Evolutionary conservation across 208 protist species (phyloP), one percentile per base, ranked within the genome.

Genomic region (Acanthamoeba healyi): DNA sequence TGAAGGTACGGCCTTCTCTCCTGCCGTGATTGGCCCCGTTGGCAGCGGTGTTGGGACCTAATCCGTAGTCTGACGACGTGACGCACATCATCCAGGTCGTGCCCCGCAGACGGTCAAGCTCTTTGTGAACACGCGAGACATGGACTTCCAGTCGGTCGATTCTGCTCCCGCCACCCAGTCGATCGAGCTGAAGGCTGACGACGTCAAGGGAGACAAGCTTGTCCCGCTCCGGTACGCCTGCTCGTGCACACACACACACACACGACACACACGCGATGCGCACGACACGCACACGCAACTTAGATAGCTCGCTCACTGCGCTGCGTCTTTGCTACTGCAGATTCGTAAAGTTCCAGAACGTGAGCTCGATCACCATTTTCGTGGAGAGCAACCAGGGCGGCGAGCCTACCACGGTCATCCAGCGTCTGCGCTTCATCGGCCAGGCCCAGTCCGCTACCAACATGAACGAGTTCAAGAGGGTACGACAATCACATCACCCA

Each of bases 291-390:
- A n/a, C n/a, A n/a, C n/a, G n/a, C n/a, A n/a, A n/a, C 44, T 49
- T 49, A 12, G 5, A 17, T 4, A 5, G 26, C 22, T 36, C 9
- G 61, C 17, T 32, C 5, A 67, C 19, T 67, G 61, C 54, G 22
- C 54, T 61, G 12, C 12, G 29, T 72, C 63, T 72, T 12, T 49
- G 51, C 17, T 4, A n/a, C 32, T 10, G 6, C 40, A 95, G 79
- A 63, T 96, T 96, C 74, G 95, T 96, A n/a, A 95, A 95, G 46
- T 96, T 96, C 94, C 95, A 96, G 56, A 96, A 95, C 61, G 94
- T 96, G 24, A 95, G 26, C 32, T 93, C 92, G 46, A 42, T 96
- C 51, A 94, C 92, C 32, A 58, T 96, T 34, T 96, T 95, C 72
- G 94, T 96, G 2, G 54, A 67, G 42, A 84, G n/a, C 65, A 95